Conservation (phyloP, 345 rosid genomes). For the Camelina laxa region DNA sequence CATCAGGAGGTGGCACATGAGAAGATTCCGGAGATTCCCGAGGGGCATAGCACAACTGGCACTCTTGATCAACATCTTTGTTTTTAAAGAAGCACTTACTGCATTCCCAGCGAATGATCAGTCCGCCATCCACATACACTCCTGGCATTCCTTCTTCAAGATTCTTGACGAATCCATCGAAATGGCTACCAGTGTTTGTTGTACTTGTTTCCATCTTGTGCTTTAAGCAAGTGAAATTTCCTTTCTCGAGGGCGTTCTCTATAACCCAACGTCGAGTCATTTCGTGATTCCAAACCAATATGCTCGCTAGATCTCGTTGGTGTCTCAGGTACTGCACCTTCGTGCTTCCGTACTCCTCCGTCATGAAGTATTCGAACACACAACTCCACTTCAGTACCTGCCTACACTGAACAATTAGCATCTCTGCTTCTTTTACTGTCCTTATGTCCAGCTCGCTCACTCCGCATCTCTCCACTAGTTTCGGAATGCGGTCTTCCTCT, state of each 20-base stretch:
- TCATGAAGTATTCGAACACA: conserved; percentile 8
- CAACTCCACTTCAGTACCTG: conserved; percentile 32
- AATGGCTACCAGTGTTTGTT: neutral
- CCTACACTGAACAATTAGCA: conserved; percentile 16
- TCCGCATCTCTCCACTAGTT: neutral
- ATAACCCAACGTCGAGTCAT: neutral
- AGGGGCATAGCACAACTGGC: conserved; percentile 11
- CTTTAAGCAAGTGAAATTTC: neutral
- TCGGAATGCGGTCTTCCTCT: neutral
- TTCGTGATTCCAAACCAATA: neutral
- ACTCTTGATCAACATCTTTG: neutral
- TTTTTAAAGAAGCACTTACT: conserved; percentile 13
- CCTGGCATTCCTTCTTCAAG: conserved; percentile 29
- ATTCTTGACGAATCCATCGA: conserved; percentile 3
- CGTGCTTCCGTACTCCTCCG: neutral
- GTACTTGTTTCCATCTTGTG: neutral
- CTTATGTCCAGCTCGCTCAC: neutral
- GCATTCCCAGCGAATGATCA: conserved; percentile 5
- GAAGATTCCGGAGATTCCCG: neutral
- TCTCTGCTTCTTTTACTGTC: conserved; percentile 16
- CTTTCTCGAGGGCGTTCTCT: neutral
- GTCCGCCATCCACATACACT: conserved; percentile 6
- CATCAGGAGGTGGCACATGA: neutral
- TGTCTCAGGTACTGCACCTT: conserved; percentile 19
- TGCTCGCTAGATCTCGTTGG: neutral